Base-by-base conservation (phyloP, 371 early-diverging fungal genomes). In the Mycotypha africana region DNA sequence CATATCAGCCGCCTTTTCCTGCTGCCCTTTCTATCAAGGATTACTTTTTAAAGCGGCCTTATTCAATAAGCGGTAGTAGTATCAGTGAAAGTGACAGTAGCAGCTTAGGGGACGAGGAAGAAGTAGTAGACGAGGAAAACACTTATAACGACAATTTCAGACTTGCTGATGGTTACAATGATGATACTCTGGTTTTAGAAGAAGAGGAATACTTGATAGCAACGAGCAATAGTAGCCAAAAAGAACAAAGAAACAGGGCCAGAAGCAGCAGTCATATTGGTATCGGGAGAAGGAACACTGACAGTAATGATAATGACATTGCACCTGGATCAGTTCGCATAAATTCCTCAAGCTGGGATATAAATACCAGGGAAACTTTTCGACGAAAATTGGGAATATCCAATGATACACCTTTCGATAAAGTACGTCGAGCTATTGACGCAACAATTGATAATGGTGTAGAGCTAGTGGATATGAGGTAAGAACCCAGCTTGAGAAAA, bases 401-500 rank as follows among this genome's bases (percentile, higher is more conserved):
- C 12, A 39, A 25, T 15, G 53, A 53, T 12, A 43, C 49, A 14
- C 49, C 65, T 1, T 44, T 44, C 4, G 58, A 63, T 15, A 67
- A 62, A 49, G 74, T 74, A 32, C 68, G 68, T 16, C 67, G 60
- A 49, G 63, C 60, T 0, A 69, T 80, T 20, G 73, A 78, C 44
- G 53, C 57, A 21, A 74, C 70, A 6, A 62, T 80, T 1, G 81
- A 80, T 46, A 69, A 72, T 41, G 81, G 78, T 6, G 49, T 56
- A 5, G 75, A 76, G n/a, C 52, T 57, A 24, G 70, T 76, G 11
- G 76, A 80, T 38, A 51, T 80, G 9, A 74, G 80, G 77, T 79
- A 74, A 25, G n/a, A 7, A 23, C 9, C 25, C 31, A 28, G 47
- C 24, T 36, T 14, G 21, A 42, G 38, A 23, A 8, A 28, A 8